Evolutionary conservation across 2,329 filamentous ascomycete species (phyloP).

Genomic region (Penicillium sp.): DNA sequence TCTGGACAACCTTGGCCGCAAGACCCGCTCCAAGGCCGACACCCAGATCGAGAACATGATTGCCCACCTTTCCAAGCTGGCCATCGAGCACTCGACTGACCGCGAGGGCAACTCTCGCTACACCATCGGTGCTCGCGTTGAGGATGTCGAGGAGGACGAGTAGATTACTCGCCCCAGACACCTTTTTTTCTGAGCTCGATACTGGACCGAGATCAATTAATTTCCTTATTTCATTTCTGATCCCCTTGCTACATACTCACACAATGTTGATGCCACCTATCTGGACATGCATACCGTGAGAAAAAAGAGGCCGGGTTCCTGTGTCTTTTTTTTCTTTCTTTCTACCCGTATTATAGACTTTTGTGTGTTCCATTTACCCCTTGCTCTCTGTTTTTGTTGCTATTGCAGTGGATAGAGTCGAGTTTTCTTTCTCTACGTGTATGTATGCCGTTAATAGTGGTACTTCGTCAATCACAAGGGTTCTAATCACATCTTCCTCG

Average conservation of each 20-base stretch:
- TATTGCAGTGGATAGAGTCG: conserved; percentile 29
- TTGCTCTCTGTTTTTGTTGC: conserved; percentile 28
- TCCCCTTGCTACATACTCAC: conserved; percentile 16
- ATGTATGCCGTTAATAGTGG: conserved; percentile 46
- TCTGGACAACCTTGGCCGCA: conserved; percentile 54
- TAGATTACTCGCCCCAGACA: conserved; percentile 32
- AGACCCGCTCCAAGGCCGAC: conserved; percentile 53
- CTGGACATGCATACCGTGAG: conserved; percentile 29
- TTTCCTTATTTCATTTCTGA: conserved; percentile 13
- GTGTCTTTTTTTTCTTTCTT: conserved; percentile 21
- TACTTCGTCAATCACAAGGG: conserved; percentile 36
- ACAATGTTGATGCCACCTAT: conserved; percentile 8
- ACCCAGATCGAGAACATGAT: conserved; percentile 58
- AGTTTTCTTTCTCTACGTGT: conserved; percentile 40
- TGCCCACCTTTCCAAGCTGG: conserved; percentile 53
- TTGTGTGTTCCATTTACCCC: conserved; percentile 32
- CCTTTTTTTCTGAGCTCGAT: conserved; percentile 32
- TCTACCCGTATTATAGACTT: conserved; percentile 40
- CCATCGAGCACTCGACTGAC: conserved; percentile 52
- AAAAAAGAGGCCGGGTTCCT: conserved; percentile 12
- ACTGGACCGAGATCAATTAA: conserved; percentile 32
- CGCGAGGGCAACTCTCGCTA: conserved; percentile 47
- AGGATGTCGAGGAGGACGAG: conserved; percentile 48
- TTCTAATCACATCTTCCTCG: conserved; percentile 25
- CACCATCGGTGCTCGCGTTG: conserved; percentile 43